A percentile compares a stretch with the other conserved stretches of the same genome.
phyloP scores from a whole-genome alignment of 2,329 filamentous ascomycete genomes.

The Fusarium albidum region DNA sequence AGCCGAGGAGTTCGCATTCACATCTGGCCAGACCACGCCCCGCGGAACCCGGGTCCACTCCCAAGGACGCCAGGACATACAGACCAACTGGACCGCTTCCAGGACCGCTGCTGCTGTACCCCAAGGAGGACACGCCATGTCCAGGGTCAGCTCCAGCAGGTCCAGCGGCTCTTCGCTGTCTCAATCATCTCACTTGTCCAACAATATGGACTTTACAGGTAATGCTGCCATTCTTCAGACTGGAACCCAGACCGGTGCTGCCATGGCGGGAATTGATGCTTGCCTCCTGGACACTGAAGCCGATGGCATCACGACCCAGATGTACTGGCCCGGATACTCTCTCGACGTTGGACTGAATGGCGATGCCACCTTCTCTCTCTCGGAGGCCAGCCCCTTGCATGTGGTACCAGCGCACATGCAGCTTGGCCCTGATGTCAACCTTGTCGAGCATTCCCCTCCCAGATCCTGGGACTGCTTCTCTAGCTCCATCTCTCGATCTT shows the following conservation, averaged over 20 bases:
- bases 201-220: conserved; percentile 61
- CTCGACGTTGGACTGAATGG: conserved; percentile 54
- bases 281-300: conserved; percentile 61
- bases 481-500: conserved; percentile 60
- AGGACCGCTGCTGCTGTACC: conserved; percentile 45
- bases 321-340: conserved; percentile 59
- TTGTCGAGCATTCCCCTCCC: conserved; percentile 59
- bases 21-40: conserved; percentile 63
- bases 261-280: conserved; percentile 58
- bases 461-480: conserved; percentile 63
- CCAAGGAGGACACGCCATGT: conserved; percentile 49
- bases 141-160: conserved; percentile 49
- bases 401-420: conserved; percentile 66
- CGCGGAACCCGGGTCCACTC: conserved; percentile 56
- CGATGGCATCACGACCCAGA: conserved; percentile 55
- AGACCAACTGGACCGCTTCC: conserved; percentile 58
- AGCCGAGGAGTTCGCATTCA: conserved; percentile 62
- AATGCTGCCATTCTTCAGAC: conserved; percentile 55
- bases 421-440: conserved; percentile 59
- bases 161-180: conserved; percentile 56
- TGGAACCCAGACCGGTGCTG: conserved; percentile 47
- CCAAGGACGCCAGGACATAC: conserved; percentile 50
- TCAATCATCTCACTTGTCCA: conserved; percentile 59
- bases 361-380: conserved; percentile 52
- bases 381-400: conserved; percentile 57